Conservation (phyloP, 345 rosid genomes). For the Lagerstroemia speciosa region DNA sequence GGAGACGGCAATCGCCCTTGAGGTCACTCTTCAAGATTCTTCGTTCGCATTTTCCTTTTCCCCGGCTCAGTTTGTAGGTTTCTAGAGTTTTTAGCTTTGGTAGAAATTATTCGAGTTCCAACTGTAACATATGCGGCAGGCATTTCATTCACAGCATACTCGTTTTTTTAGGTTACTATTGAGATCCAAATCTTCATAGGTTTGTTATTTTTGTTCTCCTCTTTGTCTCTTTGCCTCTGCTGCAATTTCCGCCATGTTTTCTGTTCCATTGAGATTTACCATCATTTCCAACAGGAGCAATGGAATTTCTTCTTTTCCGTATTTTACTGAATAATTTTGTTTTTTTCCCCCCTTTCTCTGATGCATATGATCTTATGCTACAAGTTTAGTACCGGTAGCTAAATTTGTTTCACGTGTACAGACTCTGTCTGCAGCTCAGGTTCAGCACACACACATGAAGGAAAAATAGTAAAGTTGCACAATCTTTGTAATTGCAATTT, state of each 20-base stretch:
- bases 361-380: too few species aligned
- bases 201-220: too few species aligned
- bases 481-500: too few species aligned
- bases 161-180: background rate
- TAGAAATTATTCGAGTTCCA: background rate
- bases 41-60: background rate
- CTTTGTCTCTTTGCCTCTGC: too few species aligned
- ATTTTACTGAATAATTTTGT: background rate
- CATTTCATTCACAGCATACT: background rate
- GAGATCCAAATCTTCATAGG: background rate
- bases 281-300: background rate
- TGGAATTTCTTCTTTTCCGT: background rate
- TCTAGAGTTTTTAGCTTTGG: background rate
- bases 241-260: too few species aligned
- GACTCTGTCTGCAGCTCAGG: too few species aligned
- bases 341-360: too few species aligned
- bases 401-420: too few species aligned
- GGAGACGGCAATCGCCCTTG: background rate
- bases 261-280: background rate
- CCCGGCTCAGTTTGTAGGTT: background rate
- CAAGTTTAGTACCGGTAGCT: too few species aligned
- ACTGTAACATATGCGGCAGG: background rate
- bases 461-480: too few species aligned
- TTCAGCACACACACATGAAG: too few species aligned
- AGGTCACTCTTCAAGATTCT: background rate